These are phyloP conservation scores for Phialocephala sp. DNA, from an alignment of 2,329 filamentous ascomycete species.

Conservation along the genomic window DNA sequence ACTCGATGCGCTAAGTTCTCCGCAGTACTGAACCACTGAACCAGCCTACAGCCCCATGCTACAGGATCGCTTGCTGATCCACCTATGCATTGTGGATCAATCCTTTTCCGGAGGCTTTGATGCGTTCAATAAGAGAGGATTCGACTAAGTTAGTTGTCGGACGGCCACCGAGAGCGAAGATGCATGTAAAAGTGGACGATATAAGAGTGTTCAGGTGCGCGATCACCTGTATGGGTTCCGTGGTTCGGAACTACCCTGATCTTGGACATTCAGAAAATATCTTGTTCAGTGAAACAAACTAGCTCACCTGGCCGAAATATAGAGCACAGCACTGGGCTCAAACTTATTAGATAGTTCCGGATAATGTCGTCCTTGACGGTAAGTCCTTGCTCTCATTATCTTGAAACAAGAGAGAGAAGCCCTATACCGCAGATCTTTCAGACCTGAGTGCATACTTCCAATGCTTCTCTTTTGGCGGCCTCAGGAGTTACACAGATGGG, in stretches of 20 bases:
- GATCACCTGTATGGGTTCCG: conserved; percentile 8
- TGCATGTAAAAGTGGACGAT: conserved; percentile 5
- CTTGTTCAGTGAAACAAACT: no score
- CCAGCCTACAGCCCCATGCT: conserved; percentile 15
- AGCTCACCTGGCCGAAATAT: conserved; percentile 19
- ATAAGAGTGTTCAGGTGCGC: conserved; percentile 6
- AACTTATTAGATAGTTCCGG: conserved; percentile 11
- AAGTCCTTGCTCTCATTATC: conserved; percentile 7
- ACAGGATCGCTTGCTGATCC: conserved; percentile 20
- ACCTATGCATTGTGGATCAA: conserved; percentile 17
- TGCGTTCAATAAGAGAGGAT: background rate
- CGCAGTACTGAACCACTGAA: background rate
- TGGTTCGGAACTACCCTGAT: conserved; percentile 18
- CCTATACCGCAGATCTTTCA: conserved; percentile 17
- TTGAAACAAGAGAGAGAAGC: conserved; percentile 11
- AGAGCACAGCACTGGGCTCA: conserved; percentile 5
- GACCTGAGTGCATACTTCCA: conserved; percentile 10
- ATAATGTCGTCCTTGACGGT: conserved; percentile 12
- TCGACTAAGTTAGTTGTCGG: conserved; percentile 4
- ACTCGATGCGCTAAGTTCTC: conserved; percentile 15
- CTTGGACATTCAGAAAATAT: background rate
- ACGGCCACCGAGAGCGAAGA: conserved; percentile 20
- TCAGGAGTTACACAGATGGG: conserved; percentile 14
- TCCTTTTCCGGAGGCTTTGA: conserved; percentile 16
- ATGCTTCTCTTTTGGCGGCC: conserved; percentile 3